Evolutionary conservation across 257 asterid genomes (phyloP), one percentile per base, ranked within the genome.

Genomic region (Hygrophila difformis): DNA sequence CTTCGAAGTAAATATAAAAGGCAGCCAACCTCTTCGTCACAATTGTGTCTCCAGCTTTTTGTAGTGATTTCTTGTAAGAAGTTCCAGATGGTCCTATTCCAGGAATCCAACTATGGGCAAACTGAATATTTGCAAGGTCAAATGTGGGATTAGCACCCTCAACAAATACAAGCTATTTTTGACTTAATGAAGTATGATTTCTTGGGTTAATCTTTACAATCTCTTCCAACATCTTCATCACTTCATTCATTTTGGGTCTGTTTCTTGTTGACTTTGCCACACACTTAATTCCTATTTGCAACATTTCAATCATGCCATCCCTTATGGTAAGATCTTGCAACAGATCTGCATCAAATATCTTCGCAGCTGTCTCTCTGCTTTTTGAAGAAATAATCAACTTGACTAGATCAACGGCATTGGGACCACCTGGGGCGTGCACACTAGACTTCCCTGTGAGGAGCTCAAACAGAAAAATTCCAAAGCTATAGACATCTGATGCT

Each of bases 401-500:
- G 57, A 66, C 64, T 21, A 66, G 60, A 57, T 66, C 55, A 28
- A 60, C 64, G 14, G 67, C 29, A 20, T 31, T 18, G 9, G 51
- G 59, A 49, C 67, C 71, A 48, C 59, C 55, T 11, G 39, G 56
- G 28, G 44, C 26, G 12, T 49, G 14, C 1, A 12, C 53, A 12
- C 57, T 9, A 2, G 64, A n/a, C 45, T 56, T 61, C 36, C 61
- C 33, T 8, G 64, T 55, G 23, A 66, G 53, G 18, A 66, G n/a
- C n/a, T n/a, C n/a, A n/a, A n/a, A n/a, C n/a, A n/a, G n/a, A n/a
- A n/a, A n/a, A n/a, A n/a, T n/a, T 9, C 73, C 73, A 15, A 66
- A 60, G 68, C 57, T 18, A 52, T 60, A 60, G 12, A 66, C 72
- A 55, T 66, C 64, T 5, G 72, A 60, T 29, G 66, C 60, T 6